These are phyloP conservation scores for Phytophthora sp. DNA, from an alignment of 352 stramenopile species.

Conservation along the genomic window DNA sequence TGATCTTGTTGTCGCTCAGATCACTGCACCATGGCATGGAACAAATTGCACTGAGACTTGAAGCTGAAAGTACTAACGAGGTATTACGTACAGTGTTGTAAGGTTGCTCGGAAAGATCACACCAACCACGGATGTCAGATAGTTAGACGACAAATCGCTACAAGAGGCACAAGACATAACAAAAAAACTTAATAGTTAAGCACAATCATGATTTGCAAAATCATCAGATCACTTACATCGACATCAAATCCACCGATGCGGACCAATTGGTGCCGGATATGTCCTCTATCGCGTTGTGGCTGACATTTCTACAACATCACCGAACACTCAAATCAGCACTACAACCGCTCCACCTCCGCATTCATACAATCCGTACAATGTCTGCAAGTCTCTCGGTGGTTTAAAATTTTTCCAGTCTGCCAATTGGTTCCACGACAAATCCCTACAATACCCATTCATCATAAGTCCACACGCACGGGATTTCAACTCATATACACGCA, in stretches of 20 bases:
- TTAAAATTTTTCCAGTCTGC: conserved; percentile 37
- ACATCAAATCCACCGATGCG: conserved; percentile 19
- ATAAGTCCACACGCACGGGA: neutral
- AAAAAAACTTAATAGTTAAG: neutral
- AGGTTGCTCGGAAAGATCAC: conserved; percentile 38
- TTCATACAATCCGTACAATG: conserved; percentile 17
- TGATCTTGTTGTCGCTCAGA: conserved; percentile 43
- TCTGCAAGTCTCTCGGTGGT: conserved; percentile 32
- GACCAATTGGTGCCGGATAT: conserved; percentile 35
- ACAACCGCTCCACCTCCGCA: no score
- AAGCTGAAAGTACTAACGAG: no score
- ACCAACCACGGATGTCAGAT: conserved; percentile 29
- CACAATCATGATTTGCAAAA: neutral
- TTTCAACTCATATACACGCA: neutral
- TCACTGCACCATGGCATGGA: conserved; percentile 26
- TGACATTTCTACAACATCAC: conserved; percentile 31
- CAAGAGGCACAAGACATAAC: neutral
- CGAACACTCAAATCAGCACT: neutral
- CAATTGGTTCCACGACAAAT: conserved; percentile 38
- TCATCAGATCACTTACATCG: conserved; percentile 26
- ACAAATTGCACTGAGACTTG: no score
- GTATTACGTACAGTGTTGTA: conserved; percentile 28
- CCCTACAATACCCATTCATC: conserved; percentile 10
- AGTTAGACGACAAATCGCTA: conserved; percentile 41
- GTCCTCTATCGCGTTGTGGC: conserved; percentile 31